phyloP scores from a whole-genome alignment of 2,329 filamentous ascomycete species.

The Scopulariopsis brevicaulis region DNA sequence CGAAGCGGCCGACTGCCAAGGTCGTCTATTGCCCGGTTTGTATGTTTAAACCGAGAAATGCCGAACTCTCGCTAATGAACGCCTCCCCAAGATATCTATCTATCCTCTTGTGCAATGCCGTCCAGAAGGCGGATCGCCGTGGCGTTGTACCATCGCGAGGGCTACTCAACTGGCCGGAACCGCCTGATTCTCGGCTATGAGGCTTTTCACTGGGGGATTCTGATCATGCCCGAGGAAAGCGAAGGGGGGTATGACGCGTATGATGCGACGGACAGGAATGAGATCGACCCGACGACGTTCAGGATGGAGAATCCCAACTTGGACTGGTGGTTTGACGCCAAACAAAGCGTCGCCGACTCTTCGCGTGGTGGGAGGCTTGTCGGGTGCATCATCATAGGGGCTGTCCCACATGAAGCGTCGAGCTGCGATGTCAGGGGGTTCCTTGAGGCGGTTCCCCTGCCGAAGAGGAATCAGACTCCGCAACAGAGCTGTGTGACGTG shows the following conservation, averaged over 20 bases:
- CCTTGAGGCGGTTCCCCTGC: slow-evolving; percentile 13
- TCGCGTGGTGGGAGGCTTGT: not conserved
- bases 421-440: slow-evolving; percentile 10
- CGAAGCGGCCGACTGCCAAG: too few relatives aligned
- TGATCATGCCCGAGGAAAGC: slow-evolving; percentile 9
- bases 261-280: slow-evolving; percentile 18
- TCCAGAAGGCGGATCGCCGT: slow-evolving; percentile 7
- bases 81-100: too few relatives aligned
- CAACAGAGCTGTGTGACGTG: slow-evolving; percentile 23
- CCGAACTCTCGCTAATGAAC: too few relatives aligned
- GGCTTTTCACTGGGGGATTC: slow-evolving; percentile 19
- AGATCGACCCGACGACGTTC: slow-evolving; percentile 17
- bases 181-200: slow-evolving; percentile 14
- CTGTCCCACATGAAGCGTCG: slow-evolving; percentile 3
- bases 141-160: slow-evolving; percentile 15
- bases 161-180: slow-evolving; percentile 13
- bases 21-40: too few relatives aligned
- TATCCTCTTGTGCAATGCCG: not conserved
- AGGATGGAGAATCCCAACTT: slow-evolving; percentile 19
- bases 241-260: slow-evolving; percentile 6
- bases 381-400: not conserved
- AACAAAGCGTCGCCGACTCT: not conserved
- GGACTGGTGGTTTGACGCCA: slow-evolving; percentile 16
- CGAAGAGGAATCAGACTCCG: slow-evolving; percentile 17
- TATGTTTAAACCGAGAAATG: too few relatives aligned